Evolutionary conservation across 1,139 yeast species (phyloP), one percentile per base, ranked within the genome.

Genomic region (Geotrichum klebahnii): DNA sequence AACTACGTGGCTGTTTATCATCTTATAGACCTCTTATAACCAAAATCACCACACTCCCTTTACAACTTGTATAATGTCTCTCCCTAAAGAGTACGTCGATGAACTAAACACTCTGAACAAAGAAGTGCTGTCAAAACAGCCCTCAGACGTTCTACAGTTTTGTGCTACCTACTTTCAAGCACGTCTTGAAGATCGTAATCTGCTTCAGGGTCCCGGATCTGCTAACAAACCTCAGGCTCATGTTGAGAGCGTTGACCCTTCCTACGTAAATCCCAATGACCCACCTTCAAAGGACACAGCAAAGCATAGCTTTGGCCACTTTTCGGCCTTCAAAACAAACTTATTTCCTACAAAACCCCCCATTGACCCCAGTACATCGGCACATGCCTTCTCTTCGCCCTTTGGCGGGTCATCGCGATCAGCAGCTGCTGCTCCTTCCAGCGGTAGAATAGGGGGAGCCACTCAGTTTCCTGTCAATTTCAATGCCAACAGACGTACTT

Each of bases 401-500:
- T 49, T 65, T 32, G 44, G 68, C 16, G 48, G 62, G 38, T 54
- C 46, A 44, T 36, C 59, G 2, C 55, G 61, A 29, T 53, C 56
- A 53, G 61, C 61, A 0, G 58, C 61, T n/a, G 55, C 56, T 3
- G 50, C 60, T n/a, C n/a, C n/a, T n/a, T n/a, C n/a, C 3, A 57
- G 63, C 48, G 66, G 70, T 55, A 37, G 36, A 17, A 20, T 29
- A 19, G 31, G 29, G 16, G 31, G 19, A 14, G 44, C 32, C 35
- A 23, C n/a, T n/a, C n/a, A 33, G 20, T 55, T 57, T 45, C 58
- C 63, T 12, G 43, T 52, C 38, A 54, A 58, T 40, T 83, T 84
- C 69, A 85, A 85, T 64, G 88, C 89, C 46, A 80, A 83, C 66
- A 79, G 96, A 72, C 81, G 96, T 71, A 84, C 88, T 3, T 83